phyloP scores from a whole-genome alignment of 176 grass and related monocot genomes.

The Puccinellia tenuiflora region DNA sequence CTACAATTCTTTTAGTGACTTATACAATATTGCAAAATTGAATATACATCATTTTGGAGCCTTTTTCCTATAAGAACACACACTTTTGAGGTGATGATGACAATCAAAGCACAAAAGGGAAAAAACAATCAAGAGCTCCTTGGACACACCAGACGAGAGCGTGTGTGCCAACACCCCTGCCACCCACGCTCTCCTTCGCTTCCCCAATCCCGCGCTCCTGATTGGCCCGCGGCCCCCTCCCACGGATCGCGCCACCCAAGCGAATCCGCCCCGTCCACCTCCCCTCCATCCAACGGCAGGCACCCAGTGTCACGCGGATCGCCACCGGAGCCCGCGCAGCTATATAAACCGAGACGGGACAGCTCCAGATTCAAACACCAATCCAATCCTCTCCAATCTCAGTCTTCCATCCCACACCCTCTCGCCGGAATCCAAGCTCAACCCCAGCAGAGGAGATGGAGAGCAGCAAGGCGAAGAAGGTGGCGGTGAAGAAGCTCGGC shows the following conservation, averaged over 20 bases:
- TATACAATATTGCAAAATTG: too few species aligned
- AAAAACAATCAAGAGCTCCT: too few species aligned
- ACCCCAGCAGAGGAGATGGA: neutral
- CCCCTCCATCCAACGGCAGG: neutral
- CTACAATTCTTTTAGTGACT: too few species aligned
- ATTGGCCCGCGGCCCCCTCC: slow-evolving; percentile 8
- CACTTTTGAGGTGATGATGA: too few species aligned
- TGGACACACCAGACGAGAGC: too few species aligned
- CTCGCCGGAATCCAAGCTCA: neutral
- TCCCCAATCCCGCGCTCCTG: neutral
- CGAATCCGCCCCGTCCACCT: neutral
- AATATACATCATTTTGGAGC: too few species aligned
- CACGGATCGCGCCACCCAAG: neutral
- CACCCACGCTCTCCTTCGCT: too few species aligned
- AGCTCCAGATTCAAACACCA: neutral
- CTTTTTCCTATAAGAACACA: too few species aligned
- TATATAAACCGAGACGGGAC: neutral
- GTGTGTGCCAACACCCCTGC: too few species aligned
- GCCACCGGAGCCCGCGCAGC: neutral
- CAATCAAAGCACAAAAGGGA: too few species aligned
- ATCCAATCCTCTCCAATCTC: neutral
- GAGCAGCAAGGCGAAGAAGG: slow-evolving; percentile 40
- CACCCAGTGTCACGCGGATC: slow-evolving; percentile 26
- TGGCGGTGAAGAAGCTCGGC: slow-evolving; percentile 6
- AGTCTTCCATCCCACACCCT: neutral